Evolutionary conservation across 352 stramenopile species (phyloP), one percentile per base, ranked within the genome.

Genomic region (Phytophthora ohioensis): DNA sequence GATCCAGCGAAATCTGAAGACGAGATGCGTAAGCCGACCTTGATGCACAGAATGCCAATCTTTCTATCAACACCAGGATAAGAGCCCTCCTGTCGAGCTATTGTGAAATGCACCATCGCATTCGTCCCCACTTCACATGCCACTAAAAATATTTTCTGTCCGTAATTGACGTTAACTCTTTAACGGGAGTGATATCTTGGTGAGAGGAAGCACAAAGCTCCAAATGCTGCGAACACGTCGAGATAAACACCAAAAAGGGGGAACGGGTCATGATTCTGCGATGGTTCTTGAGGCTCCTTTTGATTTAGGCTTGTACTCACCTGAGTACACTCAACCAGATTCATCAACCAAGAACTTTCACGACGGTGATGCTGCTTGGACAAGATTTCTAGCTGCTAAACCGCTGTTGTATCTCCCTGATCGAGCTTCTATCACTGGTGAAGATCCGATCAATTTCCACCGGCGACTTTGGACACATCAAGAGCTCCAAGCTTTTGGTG

Each of bases 381-480:
- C 63, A 13, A 58, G 53, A 36, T 82, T 93, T 51, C 57, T 78
- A 6, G 55, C 39, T 12, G 27, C 57, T 15, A 66, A 72, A 2
- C 68, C 81, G 11, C 43, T 81, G 54, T 7, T 91, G 27, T 90
- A 91, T 61, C 69, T 93, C 5, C 78, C 82, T 11, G 70, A 79
- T 57, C 71, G 83, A 30, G 65, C 62, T 49, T 48, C 81, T 9
- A 74, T 81, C 30, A 53, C 46, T 15, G 78, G 90, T 43, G 83
- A 82, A 64, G 80, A 88, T 46, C 52, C 45, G 1, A 69, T 64
- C 9, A 71, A 87, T 34, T 57, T 36, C n/a, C 46, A 45, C 2
- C 79, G 75, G 6, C 75, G 71, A n/a, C 69, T 90, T 12, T 91
- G 81, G 83, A 83, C 79, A 0, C 59, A 68, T 15, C 54, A 75